Evolutionary conservation across 352 stramenopile species (phyloP), one percentile per base, ranked within the genome.

Genomic region (Globisporangium canariense): DNA sequence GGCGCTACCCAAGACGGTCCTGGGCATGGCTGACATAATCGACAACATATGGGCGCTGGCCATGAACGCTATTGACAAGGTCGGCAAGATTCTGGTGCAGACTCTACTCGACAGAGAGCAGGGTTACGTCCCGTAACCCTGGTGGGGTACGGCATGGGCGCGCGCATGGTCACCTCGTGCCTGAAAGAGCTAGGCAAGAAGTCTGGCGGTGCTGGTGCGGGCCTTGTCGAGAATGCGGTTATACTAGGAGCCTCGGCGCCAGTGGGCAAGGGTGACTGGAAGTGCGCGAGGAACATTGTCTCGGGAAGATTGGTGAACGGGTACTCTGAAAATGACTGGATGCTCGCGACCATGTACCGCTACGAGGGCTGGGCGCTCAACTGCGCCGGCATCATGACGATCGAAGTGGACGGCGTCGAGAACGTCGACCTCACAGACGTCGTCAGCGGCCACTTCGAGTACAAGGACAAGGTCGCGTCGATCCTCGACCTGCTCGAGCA

Each of bases 331-430:
- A 90, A 93, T 53, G 92, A 98, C 75, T 93, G 86, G 78, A 96
- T 97, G 81, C 77, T 98, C 25, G 82, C 78, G 16, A 71, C 97
- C 52, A 93, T 98, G 77, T 98, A 97, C 65, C 80, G 91, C 11
- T 93, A 93, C 55, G 84, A 96, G 57, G 82, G 83, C 25, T 95
- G 81, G 86, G 72, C 85, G 18, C 62, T 95, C 10, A 85, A 92
- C 65, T 90, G 83, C 10, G 83, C 87, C 3, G 87, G 85, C 6
- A 91, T 95, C 32, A 60, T 70, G 0, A 73, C 81, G 9, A 74
- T 94, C 52, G 73, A 93, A 16, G 80, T 88, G 41, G 58, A 68
- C 45, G 82, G 85, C 10, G 71, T 97, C 16, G 89, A 97, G 62
- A 95, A 97, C 60, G 77, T 89, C 32, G 77, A 96, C 72, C 65